phyloP scores from a whole-genome alignment of 1,139 yeast genomes.

The Spencermartinsiella ligniputridi region DNA sequence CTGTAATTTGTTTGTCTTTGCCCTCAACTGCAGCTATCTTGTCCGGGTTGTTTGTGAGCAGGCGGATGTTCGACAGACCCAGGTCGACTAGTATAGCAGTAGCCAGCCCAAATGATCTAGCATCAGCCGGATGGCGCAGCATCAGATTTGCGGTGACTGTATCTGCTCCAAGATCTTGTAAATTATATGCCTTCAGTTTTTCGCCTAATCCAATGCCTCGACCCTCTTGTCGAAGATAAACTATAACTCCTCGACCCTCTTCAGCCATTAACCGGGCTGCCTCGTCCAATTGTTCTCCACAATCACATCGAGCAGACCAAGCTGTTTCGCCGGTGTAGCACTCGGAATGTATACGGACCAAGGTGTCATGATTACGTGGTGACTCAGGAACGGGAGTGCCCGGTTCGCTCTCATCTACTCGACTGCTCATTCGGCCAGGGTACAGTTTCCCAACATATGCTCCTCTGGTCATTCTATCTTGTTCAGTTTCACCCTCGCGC shows the following conservation, averaged over 20 bases:
- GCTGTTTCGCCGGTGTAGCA: slow-evolving; percentile 99
- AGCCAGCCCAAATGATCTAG: slow-evolving; percentile 86
- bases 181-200: slow-evolving; percentile 91
- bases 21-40: slow-evolving; percentile 94
- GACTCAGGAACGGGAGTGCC: slow-evolving; percentile 41
- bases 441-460: slow-evolving; percentile 86
- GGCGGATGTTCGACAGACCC: slow-evolving; percentile 65
- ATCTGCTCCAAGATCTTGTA: slow-evolving; percentile 97
- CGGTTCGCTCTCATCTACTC: slow-evolving; percentile 35
- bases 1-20: slow-evolving; percentile 61
- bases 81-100: slow-evolving; percentile 87
- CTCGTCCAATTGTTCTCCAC: slow-evolving; percentile 98
- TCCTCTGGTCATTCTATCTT: slow-evolving; percentile 94
- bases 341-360: slow-evolving; percentile 89
- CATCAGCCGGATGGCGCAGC: slow-evolving; percentile 96
- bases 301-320: slow-evolving; percentile 98
- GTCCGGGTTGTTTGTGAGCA: slow-evolving; percentile 94
- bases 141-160: slow-evolving; percentile 94
- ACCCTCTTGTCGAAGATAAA: slow-evolving; percentile 95
- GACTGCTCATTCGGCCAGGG: slow-evolving; percentile 60
- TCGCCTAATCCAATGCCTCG: slow-evolving; percentile 97
- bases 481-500: slow-evolving; percentile 72
- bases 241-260: slow-evolving; percentile 88
- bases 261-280: slow-evolving; percentile 91
- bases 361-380: slow-evolving; percentile 38